Evolutionary conservation across 75 land plant genomes (phyloP).

Genomic region (Sequoiadendron giganteum): DNA sequence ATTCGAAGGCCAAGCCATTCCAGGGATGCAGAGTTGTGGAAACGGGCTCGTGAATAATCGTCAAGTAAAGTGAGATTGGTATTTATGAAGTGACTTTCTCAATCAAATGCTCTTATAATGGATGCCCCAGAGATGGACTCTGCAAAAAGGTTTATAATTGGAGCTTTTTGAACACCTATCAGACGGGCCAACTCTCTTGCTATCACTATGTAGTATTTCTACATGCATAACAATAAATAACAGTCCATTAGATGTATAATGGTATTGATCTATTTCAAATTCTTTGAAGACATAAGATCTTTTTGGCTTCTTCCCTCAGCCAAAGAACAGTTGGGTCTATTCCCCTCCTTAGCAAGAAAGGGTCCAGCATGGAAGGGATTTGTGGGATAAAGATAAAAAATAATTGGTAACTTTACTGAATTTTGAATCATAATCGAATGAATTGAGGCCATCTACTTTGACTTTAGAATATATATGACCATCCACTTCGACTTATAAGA

Average conservation of each 20-base stretch:
- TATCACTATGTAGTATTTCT: slow-evolving; percentile 68
- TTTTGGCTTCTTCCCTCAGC: no score
- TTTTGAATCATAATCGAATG: no score
- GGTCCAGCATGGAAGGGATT: no score
- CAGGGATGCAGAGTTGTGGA: slow-evolving; percentile 68
- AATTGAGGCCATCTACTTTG: no score
- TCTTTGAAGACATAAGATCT: no score
- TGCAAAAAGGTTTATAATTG: slow-evolving; percentile 67
- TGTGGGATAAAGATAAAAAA: no score
- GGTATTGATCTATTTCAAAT: no score
- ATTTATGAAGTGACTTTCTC: slow-evolving; percentile 47
- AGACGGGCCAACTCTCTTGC: slow-evolving; percentile 67
- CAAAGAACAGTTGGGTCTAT: no score
- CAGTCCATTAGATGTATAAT: not conserved
- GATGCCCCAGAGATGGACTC: slow-evolving; percentile 66
- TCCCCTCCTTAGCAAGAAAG: no score
- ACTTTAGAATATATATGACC: no score
- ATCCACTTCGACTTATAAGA: no score
- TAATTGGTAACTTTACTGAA: no score
- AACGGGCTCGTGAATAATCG: slow-evolving; percentile 52
- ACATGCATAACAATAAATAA: not conserved
- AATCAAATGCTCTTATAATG: slow-evolving; percentile 70
- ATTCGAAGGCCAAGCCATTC: slow-evolving; percentile 83
- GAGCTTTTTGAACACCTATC: slow-evolving; percentile 53
- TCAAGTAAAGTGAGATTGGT: slow-evolving; percentile 49